These are phyloP conservation scores for Botryotinia globosa DNA, from an alignment of 2,329 filamentous ascomycete species.

Conservation along the genomic window DNA sequence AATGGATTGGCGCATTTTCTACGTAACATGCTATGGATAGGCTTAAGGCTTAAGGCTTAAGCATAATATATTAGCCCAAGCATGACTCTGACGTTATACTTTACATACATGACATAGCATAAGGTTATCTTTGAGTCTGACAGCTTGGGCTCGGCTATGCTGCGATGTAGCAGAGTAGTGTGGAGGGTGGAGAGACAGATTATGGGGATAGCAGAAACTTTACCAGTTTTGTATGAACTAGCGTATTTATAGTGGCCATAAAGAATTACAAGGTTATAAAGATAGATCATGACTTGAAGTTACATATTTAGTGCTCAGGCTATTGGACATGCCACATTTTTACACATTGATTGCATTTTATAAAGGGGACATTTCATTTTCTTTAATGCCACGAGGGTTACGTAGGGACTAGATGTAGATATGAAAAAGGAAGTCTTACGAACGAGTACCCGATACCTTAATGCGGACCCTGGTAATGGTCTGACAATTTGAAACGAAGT, in stretches of 20 bases:
- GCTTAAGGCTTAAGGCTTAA: neutral
- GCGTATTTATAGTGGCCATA: neutral
- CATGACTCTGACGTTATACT: neutral
- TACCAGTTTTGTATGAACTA: neutral
- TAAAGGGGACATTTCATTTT: neutral
- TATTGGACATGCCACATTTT: neutral
- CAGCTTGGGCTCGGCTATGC: neutral
- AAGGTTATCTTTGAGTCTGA: neutral
- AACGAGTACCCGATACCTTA: neutral
- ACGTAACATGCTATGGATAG: slow-evolving; percentile 5
- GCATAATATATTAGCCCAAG: neutral
- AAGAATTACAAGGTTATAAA: neutral
- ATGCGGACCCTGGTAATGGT: neutral
- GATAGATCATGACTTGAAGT: neutral
- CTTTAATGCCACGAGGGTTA: neutral
- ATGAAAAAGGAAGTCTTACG: neutral
- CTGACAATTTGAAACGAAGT: neutral
- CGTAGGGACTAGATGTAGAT: neutral
- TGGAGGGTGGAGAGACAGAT: neutral
- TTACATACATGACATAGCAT: neutral
- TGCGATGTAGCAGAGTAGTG: neutral
- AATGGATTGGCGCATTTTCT: slow-evolving; percentile 7
- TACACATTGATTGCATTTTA: neutral
- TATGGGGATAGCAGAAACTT: neutral
- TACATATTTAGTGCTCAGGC: neutral